These are phyloP conservation scores for Penicillium sp. DNA, from an alignment of 2,329 filamentous ascomycete species.

Conservation along the genomic window DNA sequence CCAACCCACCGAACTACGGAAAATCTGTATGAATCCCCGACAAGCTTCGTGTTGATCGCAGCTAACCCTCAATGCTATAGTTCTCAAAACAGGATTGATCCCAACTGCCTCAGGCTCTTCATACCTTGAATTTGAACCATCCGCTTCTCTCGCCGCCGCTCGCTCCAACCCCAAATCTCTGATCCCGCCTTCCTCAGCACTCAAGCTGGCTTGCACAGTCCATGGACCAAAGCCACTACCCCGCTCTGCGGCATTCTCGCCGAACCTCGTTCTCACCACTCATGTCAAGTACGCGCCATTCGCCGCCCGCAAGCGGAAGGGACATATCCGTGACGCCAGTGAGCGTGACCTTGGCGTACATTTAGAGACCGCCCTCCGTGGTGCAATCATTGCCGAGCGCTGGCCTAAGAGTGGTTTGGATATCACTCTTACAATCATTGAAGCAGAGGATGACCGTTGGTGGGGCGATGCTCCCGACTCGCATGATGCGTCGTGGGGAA, in stretches of 20 bases:
- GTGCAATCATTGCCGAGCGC: constrained; percentile 84
- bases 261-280: constrained; percentile 85
- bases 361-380: constrained; percentile 83
- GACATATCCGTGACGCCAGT: constrained; percentile 79
- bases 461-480: constrained; percentile 55
- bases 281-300: constrained; percentile 98
- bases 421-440: constrained; percentile 85
- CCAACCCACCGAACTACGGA: constrained; percentile 69
- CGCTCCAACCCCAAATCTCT: constrained; percentile 46
- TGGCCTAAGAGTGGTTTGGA: constrained; percentile 99
- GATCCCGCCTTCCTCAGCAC: constrained; percentile 59
- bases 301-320: constrained; percentile 75
- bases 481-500: constrained; percentile 69
- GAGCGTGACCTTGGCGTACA: constrained; percentile 90
- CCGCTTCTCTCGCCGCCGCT: constrained; percentile 44
- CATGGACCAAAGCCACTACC: constrained; percentile 90
- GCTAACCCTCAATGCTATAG: constrained; percentile 47
- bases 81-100: constrained; percentile 85
- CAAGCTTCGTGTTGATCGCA: not conserved
- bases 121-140: constrained; percentile 56
- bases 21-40: constrained; percentile 68
- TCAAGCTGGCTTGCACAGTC: constrained; percentile 90
- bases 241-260: constrained; percentile 84
- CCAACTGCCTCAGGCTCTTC: constrained; percentile 92
- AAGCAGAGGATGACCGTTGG: constrained; percentile 81